A percentile compares a stretch with the other conserved stretches of the same genome.
phyloP scores from a whole-genome alignment of 257 asterid genomes.

The Nicotiana obtusifolia region DNA sequence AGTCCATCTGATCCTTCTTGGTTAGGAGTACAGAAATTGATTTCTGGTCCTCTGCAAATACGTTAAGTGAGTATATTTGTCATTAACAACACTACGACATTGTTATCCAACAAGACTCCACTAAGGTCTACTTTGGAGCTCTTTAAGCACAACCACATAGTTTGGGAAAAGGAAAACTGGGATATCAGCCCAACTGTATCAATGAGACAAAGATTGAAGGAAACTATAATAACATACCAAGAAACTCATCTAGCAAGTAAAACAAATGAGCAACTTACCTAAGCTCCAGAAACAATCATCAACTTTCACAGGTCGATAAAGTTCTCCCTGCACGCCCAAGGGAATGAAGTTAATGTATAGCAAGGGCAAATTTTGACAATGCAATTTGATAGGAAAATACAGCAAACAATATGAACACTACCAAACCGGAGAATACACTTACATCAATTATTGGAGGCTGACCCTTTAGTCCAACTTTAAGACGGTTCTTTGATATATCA shows the following conservation, averaged over 20 bases:
- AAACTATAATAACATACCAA: neutral
- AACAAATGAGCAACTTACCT: conserved; percentile 36
- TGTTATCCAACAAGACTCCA: neutral
- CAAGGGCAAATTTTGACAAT: neutral
- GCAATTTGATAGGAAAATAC: neutral
- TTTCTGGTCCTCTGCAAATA: conserved; percentile 69
- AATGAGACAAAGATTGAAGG: neutral
- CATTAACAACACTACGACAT: neutral
- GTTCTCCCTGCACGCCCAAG: conserved; percentile 55
- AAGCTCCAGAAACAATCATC: conserved; percentile 89
- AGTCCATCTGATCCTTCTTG: conserved; percentile 78
- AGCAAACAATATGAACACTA: neutral
- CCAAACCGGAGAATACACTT: neutral
- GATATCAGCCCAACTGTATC: neutral
- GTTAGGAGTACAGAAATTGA: conserved; percentile 65
- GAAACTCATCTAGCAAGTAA: neutral
- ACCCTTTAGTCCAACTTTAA: conserved; percentile 42
- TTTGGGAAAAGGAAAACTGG: neutral
- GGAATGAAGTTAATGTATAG: conserved; percentile 5
- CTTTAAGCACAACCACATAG: neutral
- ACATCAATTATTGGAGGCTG: conserved; percentile 42
- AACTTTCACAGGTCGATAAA: conserved; percentile 52
- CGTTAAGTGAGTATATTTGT: neutral
- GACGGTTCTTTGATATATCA: conserved; percentile 33
- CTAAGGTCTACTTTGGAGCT: neutral